These are phyloP conservation scores for Gleditsia sinensis DNA, from an alignment of 306 rosid species.

Conservation along the genomic window DNA sequence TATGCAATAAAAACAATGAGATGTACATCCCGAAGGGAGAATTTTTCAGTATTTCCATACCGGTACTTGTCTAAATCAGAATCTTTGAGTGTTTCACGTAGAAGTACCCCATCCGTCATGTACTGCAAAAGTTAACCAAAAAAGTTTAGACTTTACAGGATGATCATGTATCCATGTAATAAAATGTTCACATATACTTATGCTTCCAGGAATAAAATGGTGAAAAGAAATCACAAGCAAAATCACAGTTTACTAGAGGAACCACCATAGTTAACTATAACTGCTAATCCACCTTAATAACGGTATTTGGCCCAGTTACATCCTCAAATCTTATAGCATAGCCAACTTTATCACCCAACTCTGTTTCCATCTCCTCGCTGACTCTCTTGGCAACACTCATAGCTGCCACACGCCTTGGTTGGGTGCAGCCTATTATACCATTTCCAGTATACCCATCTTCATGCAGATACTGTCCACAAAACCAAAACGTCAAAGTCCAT, in stretches of 20 bases:
- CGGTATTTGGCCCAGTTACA: constrained; percentile 87
- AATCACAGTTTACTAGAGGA: not conserved
- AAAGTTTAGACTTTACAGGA: constrained; percentile 30
- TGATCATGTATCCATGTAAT: not conserved
- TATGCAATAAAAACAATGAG: constrained; percentile 23
- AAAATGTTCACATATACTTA: constrained; percentile 15
- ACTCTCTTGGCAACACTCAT: constrained; percentile 99
- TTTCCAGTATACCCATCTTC: constrained; percentile 86
- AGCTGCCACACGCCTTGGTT: constrained; percentile 99
- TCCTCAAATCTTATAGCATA: constrained; percentile 99
- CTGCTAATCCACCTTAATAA: constrained; percentile 71
- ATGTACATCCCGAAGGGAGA: not conserved
- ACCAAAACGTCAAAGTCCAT: constrained; percentile 35
- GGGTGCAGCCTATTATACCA: constrained; percentile 94
- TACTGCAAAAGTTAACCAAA: constrained; percentile 62
- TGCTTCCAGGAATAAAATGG: not conserved
- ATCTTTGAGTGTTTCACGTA: constrained; percentile 96
- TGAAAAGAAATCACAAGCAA: constrained; percentile 4
- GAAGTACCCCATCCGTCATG: constrained; percentile 98
- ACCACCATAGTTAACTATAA: constrained; percentile 4
- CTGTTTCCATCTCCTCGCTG: constrained; percentile 97
- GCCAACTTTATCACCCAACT: constrained; percentile 89
- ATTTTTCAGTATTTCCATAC: constrained; percentile 47
- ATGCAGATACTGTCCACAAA: constrained; percentile 74
- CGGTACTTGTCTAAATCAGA: constrained; percentile 95